These are phyloP conservation scores for Agapanthus africanus DNA, from an alignment of 106 monocot genomes.

Conservation along the genomic window DNA sequence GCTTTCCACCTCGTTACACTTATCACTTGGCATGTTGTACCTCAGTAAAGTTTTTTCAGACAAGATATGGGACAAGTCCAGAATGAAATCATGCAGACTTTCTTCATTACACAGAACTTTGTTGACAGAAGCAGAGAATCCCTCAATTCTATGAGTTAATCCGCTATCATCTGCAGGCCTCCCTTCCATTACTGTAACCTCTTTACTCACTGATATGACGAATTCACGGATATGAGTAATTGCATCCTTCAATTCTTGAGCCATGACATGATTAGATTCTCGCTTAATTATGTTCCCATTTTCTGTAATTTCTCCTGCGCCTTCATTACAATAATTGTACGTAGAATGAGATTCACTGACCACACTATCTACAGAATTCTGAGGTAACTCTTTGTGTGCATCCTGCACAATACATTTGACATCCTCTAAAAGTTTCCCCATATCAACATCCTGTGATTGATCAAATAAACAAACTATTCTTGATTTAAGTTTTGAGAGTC, in stretches of 20 bases:
- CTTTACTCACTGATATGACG: conserved; percentile 36
- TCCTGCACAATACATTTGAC: conserved; percentile 50
- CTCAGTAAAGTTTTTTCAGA: conserved; percentile 27
- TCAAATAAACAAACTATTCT: conserved; percentile 40
- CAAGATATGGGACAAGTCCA: conserved; percentile 40
- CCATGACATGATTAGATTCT: conserved; percentile 13
- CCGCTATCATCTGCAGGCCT: conserved; percentile 21
- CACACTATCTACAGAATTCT: conserved; percentile 15
- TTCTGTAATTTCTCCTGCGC: conserved; percentile 11
- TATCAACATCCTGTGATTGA: conserved; percentile 22
- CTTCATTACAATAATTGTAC: conserved; percentile 10
- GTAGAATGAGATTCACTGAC: conserved; percentile 16
- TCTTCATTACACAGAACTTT: conserved; percentile 37
- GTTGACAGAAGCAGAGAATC: conserved; percentile 48
- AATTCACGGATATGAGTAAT: conserved; percentile 55
- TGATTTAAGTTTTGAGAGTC: conserved; percentile 38
- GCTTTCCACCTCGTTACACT: conserved; percentile 33
- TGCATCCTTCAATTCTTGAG: conserved; percentile 48
- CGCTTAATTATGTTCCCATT: conserved; percentile 2
- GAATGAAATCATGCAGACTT: conserved; percentile 36
- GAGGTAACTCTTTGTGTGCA: conserved; percentile 30
- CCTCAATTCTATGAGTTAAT: conserved; percentile 30
- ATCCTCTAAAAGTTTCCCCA: conserved; percentile 40
- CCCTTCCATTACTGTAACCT: conserved; percentile 21
- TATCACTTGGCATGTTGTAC: conserved; percentile 12